These are phyloP conservation scores for Amaranthus palmeri DNA, from an alignment of 148 eudicot genomes.

Conservation along the genomic window DNA sequence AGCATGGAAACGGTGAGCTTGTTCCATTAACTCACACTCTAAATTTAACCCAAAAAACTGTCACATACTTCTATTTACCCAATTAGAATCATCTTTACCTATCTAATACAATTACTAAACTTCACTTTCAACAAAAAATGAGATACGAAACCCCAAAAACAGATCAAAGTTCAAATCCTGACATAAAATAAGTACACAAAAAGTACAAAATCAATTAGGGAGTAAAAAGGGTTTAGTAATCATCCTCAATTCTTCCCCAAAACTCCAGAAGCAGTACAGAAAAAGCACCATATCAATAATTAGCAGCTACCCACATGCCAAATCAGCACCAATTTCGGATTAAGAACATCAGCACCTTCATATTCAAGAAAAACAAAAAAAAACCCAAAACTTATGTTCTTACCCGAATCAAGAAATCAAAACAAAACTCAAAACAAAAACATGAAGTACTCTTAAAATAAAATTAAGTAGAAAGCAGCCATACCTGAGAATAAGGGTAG, in stretches of 20 bases:
- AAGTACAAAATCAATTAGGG: not conserved
- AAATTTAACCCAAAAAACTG: not conserved
- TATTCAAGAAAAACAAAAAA: not conserved
- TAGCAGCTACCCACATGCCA: conserved; percentile 27
- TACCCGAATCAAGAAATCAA: not conserved
- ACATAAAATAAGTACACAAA: not conserved
- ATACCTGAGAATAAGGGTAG: not conserved
- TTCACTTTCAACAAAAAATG: not conserved
- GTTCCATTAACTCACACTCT: conserved; percentile 42
- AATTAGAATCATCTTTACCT: not conserved
- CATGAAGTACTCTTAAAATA: too few relatives aligned
- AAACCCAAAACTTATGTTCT: not conserved
- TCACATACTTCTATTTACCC: not conserved
- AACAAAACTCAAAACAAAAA: not conserved
- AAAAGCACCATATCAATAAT: conserved; percentile 28
- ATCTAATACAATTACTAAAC: not conserved
- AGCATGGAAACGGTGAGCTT: conserved; percentile 36
- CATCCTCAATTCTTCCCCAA: conserved; percentile 18
- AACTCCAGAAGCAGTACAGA: conserved; percentile 24
- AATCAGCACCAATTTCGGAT: conserved; percentile 16
- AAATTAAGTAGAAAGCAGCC: not conserved
- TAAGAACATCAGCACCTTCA: conserved; percentile 9
- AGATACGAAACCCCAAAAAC: conserved; percentile 11
- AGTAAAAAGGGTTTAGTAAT: conserved; percentile 14
- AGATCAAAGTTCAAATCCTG: conserved; percentile 17